Evolutionary conservation across 176 grass and related monocot species (phyloP), one percentile per base, ranked within the genome.

Genomic region (Canna indica): DNA sequence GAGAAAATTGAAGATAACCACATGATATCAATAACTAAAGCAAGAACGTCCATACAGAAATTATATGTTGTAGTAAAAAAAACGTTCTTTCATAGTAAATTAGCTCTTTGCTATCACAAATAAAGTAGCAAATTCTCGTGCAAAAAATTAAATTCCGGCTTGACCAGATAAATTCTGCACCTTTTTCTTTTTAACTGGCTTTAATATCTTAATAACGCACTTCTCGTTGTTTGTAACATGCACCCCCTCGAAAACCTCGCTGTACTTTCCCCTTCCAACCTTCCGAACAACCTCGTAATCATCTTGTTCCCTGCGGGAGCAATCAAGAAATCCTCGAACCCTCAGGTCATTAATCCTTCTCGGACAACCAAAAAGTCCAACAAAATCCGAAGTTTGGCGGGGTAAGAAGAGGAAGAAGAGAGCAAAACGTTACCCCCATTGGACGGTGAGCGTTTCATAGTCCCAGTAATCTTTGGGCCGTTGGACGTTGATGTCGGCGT

Each of bases 171-270:
- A 25, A 45, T 9, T 16, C 14, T 59, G 27, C 44, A 96, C 89
- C 75, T 97, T 92, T 73, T 97, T 97, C 94, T 97, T 97, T 64
- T 90, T 97, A 30, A 97, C 89, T 6, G 86, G 94, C 80, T 93
- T 97, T 54, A 97, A 86, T 59, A 97, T 97, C 80, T 97, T 97
- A 72, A 97, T 93, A 38, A 92, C 75, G 30, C 86, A 97, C 80
- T 74, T 87, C 39, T 97, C 84, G 7, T 90, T 73, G 70, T 85
- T 81, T 34, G 73, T 75, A 4, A 83, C 26, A 38, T 78, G 80
- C 26, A 90, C 81, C 25, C 94, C 89, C 65, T 93, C 82, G 47
- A 97, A 93, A 34, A 93, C 89, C 82, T 97, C 89, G 82, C 86
- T 97, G 64, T 97, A 97, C 76, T 93, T 97, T 15, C 94, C 94